Conservation (phyloP, 106 monocot genomes). For the Amphibolis antarctica region DNA sequence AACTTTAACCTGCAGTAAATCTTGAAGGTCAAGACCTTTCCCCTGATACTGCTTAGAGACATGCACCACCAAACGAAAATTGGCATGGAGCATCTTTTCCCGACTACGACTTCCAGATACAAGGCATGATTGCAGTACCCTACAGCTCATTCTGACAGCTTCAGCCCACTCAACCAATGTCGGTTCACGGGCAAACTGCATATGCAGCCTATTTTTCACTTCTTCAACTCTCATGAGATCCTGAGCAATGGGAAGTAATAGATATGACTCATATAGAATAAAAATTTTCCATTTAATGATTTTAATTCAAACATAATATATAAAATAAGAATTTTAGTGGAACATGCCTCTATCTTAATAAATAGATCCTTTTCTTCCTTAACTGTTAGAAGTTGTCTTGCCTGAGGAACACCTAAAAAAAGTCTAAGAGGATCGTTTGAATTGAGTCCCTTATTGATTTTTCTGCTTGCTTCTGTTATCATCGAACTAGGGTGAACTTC, state of each 20-base stretch:
- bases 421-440: constrained; percentile 54
- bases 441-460: constrained; percentile 29
- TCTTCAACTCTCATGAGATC: constrained; percentile 66
- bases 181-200: constrained; percentile 63
- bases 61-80: constrained; percentile 80
- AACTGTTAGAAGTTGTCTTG: constrained; percentile 51
- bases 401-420: constrained; percentile 60
- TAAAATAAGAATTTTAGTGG: background rate
- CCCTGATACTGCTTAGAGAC: constrained; percentile 79
- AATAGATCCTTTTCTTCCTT: constrained; percentile 69
- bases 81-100: constrained; percentile 65
- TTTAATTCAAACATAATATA: background rate
- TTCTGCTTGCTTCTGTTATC: constrained; percentile 23
- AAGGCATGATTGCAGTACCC: constrained; percentile 38
- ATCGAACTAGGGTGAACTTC: constrained; percentile 6
- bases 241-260: constrained; percentile 14
- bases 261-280: too few relatives aligned
- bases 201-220: constrained; percentile 39
- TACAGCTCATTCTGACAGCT: constrained; percentile 61
- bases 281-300: background rate
- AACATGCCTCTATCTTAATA: constrained; percentile 55
- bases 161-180: constrained; percentile 71
- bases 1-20: constrained; percentile 66
- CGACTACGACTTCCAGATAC: constrained; percentile 47
- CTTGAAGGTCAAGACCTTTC: constrained; percentile 64